These are phyloP conservation scores for Rhizodiscina lignyota DNA, from an alignment of 495 filamentous ascomycete genomes.

Conservation along the genomic window DNA sequence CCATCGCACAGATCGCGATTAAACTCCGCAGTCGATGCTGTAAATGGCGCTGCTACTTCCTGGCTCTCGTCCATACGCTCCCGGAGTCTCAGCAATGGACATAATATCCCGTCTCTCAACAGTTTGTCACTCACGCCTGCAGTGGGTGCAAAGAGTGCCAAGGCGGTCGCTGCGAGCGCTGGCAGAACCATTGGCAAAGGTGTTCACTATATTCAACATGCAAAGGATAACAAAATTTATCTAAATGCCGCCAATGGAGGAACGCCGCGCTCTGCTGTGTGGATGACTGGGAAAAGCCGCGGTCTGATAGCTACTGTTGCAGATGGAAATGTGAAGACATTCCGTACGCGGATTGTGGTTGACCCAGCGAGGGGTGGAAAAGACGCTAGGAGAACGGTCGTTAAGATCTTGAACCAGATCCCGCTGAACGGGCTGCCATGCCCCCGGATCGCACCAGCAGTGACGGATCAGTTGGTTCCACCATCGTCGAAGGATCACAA, in stretches of 20 bases:
- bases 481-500: neutral
- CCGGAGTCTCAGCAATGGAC: conserved; percentile 21
- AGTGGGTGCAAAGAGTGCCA: conserved; percentile 49
- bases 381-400: conserved; percentile 8
- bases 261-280: conserved; percentile 12
- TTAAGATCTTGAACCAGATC: conserved; percentile 6
- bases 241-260: conserved; percentile 24
- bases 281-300: conserved; percentile 15
- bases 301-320: conserved; percentile 13
- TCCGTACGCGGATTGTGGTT: conserved; percentile 8
- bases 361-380: conserved; percentile 13
- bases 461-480: neutral
- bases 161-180: conserved; percentile 65
- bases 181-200: conserved; percentile 73
- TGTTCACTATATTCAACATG: conserved; percentile 63
- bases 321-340: conserved; percentile 13
- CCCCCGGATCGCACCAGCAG: neutral
- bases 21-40: conserved; percentile 12
- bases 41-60: conserved; percentile 10
- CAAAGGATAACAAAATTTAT: conserved; percentile 68
- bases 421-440: neutral
- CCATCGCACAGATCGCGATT: conserved; percentile 1
- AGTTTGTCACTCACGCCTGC: conserved; percentile 48
- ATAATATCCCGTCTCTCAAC: conserved; percentile 26
- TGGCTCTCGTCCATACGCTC: conserved; percentile 11